These are phyloP conservation scores for Cyamopsis tetragonoloba DNA, from an alignment of 306 rosid genomes.

Conservation along the genomic window DNA sequence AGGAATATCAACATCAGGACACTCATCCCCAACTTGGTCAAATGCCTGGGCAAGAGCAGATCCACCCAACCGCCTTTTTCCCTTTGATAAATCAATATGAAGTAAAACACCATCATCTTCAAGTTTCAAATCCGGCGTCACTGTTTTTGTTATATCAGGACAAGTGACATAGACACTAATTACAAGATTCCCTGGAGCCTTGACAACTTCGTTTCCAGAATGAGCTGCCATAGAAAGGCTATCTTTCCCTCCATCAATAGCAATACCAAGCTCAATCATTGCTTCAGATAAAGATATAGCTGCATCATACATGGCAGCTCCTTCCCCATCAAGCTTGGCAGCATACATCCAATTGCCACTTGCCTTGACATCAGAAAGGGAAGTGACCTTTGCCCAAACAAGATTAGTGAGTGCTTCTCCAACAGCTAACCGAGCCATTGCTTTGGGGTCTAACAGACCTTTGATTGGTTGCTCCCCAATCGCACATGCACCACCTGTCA, in stretches of 20 bases:
- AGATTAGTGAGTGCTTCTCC: constrained; percentile 97
- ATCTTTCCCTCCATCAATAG: constrained; percentile 94
- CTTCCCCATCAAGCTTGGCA: constrained; percentile 93
- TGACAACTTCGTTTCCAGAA: constrained; percentile 71
- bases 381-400: constrained; percentile 86
- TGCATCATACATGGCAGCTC: constrained; percentile 90
- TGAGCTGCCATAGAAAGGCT: constrained; percentile 94
- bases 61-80: constrained; percentile 80
- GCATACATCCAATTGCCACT: constrained; percentile 98
- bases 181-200: constrained; percentile 94
- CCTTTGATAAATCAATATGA: constrained; percentile 74
- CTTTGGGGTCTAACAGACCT: constrained; percentile 81
- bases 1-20: constrained; percentile 80
- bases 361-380: constrained; percentile 86
- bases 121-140: constrained; percentile 83
- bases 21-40: constrained; percentile 75
- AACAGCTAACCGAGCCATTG: constrained; percentile 93
- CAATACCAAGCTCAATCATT: constrained; percentile 86
- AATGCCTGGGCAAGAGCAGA: constrained; percentile 88
- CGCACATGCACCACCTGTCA: constrained; percentile 91
- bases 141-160: constrained; percentile 86
- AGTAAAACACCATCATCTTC: constrained; percentile 74
- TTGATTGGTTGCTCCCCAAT: constrained; percentile 90
- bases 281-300: constrained; percentile 71
- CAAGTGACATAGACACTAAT: constrained; percentile 89